Evolutionary conservation across 345 rosid species (phyloP).

Genomic region (Geranium brycei): DNA sequence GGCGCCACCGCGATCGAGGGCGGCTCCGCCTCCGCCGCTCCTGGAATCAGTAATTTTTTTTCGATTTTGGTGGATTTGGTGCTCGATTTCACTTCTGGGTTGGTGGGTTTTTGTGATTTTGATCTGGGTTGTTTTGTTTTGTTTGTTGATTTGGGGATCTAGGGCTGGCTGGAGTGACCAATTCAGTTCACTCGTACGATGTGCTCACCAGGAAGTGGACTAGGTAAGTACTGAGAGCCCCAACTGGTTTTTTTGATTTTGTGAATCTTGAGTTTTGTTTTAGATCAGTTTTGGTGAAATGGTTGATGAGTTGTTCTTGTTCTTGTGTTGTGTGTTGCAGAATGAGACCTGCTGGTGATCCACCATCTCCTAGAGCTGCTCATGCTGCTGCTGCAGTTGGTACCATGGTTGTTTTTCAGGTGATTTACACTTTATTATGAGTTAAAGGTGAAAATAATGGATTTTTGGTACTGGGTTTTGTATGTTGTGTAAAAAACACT

Average conservation of each 20-base stretch:
- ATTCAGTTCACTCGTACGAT: constrained; percentile 84
- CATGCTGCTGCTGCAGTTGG: constrained; percentile 96
- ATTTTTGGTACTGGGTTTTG: no score
- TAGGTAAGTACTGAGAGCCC: constrained; percentile 24
- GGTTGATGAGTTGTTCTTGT: constrained; percentile 4
- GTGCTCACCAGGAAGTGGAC: constrained; percentile 90
- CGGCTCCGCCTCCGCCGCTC: constrained; percentile 60
- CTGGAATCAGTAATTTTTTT: constrained; percentile 71
- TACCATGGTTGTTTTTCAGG: constrained; percentile 99
- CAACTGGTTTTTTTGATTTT: no score
- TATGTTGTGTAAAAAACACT: no score
- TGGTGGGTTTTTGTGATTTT: not conserved
- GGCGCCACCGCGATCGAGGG: constrained; percentile 99
- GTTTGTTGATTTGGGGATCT: constrained; percentile 2
- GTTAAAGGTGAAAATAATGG: not conserved
- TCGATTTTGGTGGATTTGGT: not conserved
- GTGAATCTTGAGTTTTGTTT: not conserved
- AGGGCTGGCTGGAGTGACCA: constrained; percentile 97
- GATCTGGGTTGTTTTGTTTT: not conserved
- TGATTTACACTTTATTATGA: constrained; percentile 10
- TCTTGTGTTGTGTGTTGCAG: no score
- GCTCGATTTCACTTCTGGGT: not conserved
- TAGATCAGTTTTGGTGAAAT: not conserved
- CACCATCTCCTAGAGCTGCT: constrained; percentile 98
- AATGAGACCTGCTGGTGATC: constrained; percentile 83